These are phyloP conservation scores for Populus davidiana DNA, from an alignment of 345 rosid species.

Conservation along the genomic window DNA sequence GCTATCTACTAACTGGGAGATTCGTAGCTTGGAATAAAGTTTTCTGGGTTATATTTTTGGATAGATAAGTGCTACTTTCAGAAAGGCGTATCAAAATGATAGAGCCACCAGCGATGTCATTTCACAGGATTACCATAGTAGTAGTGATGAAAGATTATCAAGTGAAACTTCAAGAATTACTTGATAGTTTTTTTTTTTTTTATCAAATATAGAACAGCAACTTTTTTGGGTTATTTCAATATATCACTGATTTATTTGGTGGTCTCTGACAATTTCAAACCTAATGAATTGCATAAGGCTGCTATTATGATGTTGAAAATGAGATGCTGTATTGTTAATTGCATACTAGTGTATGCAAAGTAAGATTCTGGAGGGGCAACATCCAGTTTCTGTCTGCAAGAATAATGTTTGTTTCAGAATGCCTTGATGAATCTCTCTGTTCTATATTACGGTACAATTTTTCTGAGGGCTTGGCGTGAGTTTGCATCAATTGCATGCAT, in stretches of 20 bases:
- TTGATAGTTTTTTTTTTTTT: neutral
- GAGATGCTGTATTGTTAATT: neutral
- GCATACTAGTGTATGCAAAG: too few relatives aligned
- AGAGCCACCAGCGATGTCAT: neutral
- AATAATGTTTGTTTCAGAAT: too few relatives aligned
- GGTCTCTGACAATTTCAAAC: neutral
- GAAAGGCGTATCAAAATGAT: neutral
- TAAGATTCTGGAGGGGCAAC: too few relatives aligned
- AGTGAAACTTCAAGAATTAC: neutral
- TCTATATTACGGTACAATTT: too few relatives aligned
- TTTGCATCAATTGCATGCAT: too few relatives aligned
- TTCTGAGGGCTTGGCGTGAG: too few relatives aligned
- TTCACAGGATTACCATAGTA: neutral
- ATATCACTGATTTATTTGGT: too few relatives aligned
- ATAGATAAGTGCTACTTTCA: neutral
- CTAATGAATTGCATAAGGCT: neutral
- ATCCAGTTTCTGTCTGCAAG: too few relatives aligned
- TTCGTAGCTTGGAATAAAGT: constrained; percentile 27
- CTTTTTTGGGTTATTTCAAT: neutral
- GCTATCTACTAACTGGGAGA: constrained; percentile 27
- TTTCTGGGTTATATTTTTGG: neutral
- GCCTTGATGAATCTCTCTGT: too few relatives aligned
- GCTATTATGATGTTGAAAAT: neutral
- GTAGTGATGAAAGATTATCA: neutral
- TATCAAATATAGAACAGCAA: neutral